A percentile compares a stretch with the other conserved stretches of the same genome.
These are phyloP conservation scores for Physcomitrellopsis africana DNA, from an alignment of 225 moss, liverwort and hornwort genomes.

Conservation along the genomic window DNA sequence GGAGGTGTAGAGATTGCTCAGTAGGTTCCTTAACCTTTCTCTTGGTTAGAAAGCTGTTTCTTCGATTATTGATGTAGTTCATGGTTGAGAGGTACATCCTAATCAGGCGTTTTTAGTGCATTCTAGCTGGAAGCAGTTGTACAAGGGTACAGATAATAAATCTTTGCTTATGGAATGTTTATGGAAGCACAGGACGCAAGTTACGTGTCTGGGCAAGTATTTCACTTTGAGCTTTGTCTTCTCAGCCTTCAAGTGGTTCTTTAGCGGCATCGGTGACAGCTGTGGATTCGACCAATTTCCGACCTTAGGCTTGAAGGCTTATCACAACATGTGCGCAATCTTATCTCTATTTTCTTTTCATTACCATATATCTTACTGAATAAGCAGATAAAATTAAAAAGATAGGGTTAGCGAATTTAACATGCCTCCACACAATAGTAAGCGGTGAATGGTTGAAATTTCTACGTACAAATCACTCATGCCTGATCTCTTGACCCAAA, in stretches of 20 bases:
- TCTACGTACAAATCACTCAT: neutral
- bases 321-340: slow-evolving; percentile 51
- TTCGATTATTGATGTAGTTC: neutral
- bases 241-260: slow-evolving; percentile 88
- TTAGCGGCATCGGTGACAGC: slow-evolving; percentile 48
- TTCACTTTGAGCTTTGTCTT: slow-evolving; percentile 64
- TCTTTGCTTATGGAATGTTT: neutral
- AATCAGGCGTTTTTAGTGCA: too few species aligned
- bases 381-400: neutral
- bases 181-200: slow-evolving; percentile 63
- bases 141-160: neutral
- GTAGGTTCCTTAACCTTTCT: slow-evolving; percentile 33
- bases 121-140: neutral
- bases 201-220: slow-evolving; percentile 59
- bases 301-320: slow-evolving; percentile 78
- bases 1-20: slow-evolving; percentile 53
- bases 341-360: neutral
- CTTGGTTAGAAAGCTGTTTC: neutral
- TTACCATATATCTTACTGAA: neutral
- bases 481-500: neutral
- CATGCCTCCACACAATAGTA: too few species aligned
- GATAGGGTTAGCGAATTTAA: neutral
- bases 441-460: neutral
- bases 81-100: neutral
- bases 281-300: slow-evolving; percentile 85